These are phyloP conservation scores for Davidsoniella neocaledoniae DNA, from an alignment of 2,329 filamentous ascomycete genomes.

Conservation along the genomic window DNA sequence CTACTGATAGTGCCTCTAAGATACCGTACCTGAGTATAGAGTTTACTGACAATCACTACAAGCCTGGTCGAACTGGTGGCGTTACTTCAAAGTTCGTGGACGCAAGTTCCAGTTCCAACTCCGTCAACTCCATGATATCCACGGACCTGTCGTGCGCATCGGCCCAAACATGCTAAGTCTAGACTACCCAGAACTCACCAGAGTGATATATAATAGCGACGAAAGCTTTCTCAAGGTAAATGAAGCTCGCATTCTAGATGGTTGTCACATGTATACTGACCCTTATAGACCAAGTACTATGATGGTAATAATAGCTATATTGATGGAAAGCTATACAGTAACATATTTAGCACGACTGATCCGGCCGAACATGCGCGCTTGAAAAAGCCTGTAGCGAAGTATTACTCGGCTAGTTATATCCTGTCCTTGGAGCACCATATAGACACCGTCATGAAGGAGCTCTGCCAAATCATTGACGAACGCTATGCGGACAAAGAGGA, in stretches of 20 bases:
- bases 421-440: constrained; percentile 5
- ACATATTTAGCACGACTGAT: not conserved
- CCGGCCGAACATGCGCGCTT: not conserved
- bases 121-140: constrained; percentile 21
- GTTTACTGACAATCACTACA: no score
- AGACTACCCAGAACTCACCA: constrained; percentile 22
- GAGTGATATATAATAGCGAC: constrained; percentile 21
- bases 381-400: constrained; percentile 15
- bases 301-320: no score
- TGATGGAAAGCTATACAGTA: no score
- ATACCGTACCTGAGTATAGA: no score
- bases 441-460: not conserved
- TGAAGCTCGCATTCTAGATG: no score
- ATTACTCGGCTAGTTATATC: constrained; percentile 3
- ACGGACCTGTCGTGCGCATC: constrained; percentile 26
- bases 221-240: constrained; percentile 16
- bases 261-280: no score
- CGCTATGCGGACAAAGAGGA: no score
- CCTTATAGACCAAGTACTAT: no score
- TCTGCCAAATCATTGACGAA: no score
- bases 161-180: constrained; percentile 24
- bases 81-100: constrained; percentile 4
- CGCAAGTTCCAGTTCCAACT: constrained; percentile 18
- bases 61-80: no score
- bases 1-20: no score